phyloP scores from a whole-genome alignment of 208 protist species.

The Wallacemonas collosoma region DNA sequence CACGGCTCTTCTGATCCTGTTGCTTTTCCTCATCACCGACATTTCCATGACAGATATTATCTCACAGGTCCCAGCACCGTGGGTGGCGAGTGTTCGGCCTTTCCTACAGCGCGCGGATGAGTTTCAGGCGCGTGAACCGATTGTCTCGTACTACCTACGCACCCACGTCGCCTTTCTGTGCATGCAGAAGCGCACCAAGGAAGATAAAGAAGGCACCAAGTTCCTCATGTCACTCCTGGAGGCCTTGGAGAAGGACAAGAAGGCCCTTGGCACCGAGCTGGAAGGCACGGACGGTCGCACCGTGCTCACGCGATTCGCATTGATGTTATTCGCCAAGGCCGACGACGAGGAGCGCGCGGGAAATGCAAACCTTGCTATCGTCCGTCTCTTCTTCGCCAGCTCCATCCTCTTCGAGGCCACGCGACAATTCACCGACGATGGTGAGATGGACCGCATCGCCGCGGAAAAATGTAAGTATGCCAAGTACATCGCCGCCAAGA shows the following conservation, averaged over 20 bases:
- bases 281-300: constrained; percentile 52
- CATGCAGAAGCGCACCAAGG: constrained; percentile 48
- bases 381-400: constrained; percentile 72
- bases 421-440: constrained; percentile 72
- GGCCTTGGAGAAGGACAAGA: constrained; percentile 48
- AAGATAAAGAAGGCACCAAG: constrained; percentile 45
- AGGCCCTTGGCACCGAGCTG: constrained; percentile 33
- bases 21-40: no score
- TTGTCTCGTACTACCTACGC: constrained; percentile 76
- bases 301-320: constrained; percentile 55
- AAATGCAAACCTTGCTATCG: constrained; percentile 41
- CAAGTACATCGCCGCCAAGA: constrained; percentile 70
- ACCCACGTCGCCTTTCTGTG: constrained; percentile 68
- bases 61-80: constrained; percentile 43
- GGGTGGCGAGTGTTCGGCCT: constrained; percentile 49
- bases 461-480: constrained; percentile 78
- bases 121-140: constrained; percentile 51
- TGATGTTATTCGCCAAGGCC: constrained; percentile 78
- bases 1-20: no score
- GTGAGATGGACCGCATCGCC: constrained; percentile 59
- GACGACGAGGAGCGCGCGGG: constrained; percentile 75
- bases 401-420: constrained; percentile 79
- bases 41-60: constrained; percentile 24
- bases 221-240: constrained; percentile 61
- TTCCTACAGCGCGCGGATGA: constrained; percentile 75